Evolutionary conservation across 306 rosid species (phyloP), one percentile per base, ranked within the genome.

Genomic region (Casuarina equisetifolia): DNA sequence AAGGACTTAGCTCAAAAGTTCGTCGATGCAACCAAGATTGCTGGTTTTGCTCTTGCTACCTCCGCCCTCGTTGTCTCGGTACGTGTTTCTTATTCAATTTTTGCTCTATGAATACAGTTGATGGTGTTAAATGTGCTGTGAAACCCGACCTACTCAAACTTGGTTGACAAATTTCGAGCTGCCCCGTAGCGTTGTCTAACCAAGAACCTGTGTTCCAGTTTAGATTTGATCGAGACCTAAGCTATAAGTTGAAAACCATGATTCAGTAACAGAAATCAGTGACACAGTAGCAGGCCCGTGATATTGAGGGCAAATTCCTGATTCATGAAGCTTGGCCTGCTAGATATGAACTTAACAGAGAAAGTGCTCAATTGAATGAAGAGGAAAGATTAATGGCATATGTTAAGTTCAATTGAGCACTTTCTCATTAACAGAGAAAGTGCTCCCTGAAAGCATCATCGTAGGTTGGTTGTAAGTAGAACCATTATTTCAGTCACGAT

Each of bases 1-100:
- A 91, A 92, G 79, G 98, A 96, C 61, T 81, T 96, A 12, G 84
- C 96, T 57, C 78, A 85, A 16, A 96, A 90, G 70, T 92, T 84
- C 79, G 79, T 82, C 11, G 94, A 96, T 4, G 99, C 94, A 64
- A 74, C 97, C 72, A 96, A 96, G 83, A 84, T 96, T 66, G 98
- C 99, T 2, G 98, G 99, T 13, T 86, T 96, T 48, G 97, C 99
- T 58, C 99, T 96, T 74, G 99, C 98, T 68, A 91, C 99, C 71
- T 96, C 99, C 69, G 98, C 99, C 74, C 97, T 96, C 43, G 90
- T 96, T 75, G 98, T 96, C 74, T 92, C 99, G 80, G 99, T 96
- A 89, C 62, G 91, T 11, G 43, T 77, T 74, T 4, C 25, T 70
- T 45, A 52, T 13, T 68, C 48, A 0, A 3, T 78, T 46, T 66